Evolutionary conservation across 495 filamentous ascomycete species (phyloP).

Genomic region (Penicillium argentinense): DNA sequence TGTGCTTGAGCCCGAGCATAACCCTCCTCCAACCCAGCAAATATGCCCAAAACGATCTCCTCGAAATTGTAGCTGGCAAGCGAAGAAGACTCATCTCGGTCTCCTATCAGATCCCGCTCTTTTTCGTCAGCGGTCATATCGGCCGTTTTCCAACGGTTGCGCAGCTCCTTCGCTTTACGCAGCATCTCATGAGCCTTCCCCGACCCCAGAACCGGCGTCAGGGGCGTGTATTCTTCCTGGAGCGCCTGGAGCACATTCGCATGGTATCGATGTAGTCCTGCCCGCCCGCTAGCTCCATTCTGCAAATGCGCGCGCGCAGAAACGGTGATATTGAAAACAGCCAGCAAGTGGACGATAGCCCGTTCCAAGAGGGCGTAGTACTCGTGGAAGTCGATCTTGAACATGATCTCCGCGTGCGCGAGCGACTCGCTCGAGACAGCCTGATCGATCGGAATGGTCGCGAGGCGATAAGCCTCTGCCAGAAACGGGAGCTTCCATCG

Average conservation of each 20-base stretch:
- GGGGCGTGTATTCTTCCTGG: slow-evolving; percentile 46
- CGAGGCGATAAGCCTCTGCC: slow-evolving; percentile 49
- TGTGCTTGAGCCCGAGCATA: slow-evolving; percentile 27
- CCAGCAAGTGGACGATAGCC: slow-evolving; percentile 59
- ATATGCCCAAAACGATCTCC: slow-evolving; percentile 46
- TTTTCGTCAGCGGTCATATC: slow-evolving; percentile 40
- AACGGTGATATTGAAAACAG: slow-evolving; percentile 53
- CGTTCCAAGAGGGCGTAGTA: slow-evolving; percentile 68
- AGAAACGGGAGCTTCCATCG: slow-evolving; percentile 62
- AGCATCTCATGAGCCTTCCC: slow-evolving; percentile 49
- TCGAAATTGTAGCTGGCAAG: slow-evolving; percentile 58
- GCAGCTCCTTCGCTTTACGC: slow-evolving; percentile 59
- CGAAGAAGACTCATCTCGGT: slow-evolving; percentile 20
- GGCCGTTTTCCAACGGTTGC: slow-evolving; percentile 68
- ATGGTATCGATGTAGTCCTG: slow-evolving; percentile 55
- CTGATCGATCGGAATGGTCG: slow-evolving; percentile 23
- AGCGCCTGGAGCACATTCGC: slow-evolving; percentile 62
- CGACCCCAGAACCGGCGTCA: slow-evolving; percentile 49
- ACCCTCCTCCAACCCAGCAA: slow-evolving; percentile 37
- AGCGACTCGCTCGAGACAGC: slow-evolving; percentile 13
- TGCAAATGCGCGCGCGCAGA: slow-evolving; percentile 8
- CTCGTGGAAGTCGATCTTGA: slow-evolving; percentile 71
- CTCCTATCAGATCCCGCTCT: slow-evolving; percentile 15
- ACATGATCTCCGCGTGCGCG: slow-evolving; percentile 57
- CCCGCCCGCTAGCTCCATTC: neutral